These are phyloP conservation scores for Cyamopsis tetragonoloba DNA, from an alignment of 306 rosid species.

Conservation along the genomic window DNA sequence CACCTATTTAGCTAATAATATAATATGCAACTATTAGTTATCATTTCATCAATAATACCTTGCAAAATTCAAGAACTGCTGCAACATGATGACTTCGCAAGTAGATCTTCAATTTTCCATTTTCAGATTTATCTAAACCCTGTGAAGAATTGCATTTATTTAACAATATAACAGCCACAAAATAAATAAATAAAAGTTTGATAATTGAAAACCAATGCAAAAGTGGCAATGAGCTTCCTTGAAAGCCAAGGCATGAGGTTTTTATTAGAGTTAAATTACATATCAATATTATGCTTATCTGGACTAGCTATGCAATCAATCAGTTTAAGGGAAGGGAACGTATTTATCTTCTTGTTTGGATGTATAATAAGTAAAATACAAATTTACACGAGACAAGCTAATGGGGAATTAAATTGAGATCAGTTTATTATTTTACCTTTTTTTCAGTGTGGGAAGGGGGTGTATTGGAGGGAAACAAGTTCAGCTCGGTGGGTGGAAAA, in stretches of 20 bases:
- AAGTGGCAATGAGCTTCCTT: slow-evolving; percentile 7
- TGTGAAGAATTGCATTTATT: slow-evolving; percentile 34
- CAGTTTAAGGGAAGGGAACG: neutral
- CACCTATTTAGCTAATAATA: slow-evolving; percentile 18
- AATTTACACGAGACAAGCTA: neutral
- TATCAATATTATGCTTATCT: neutral
- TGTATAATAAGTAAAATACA: neutral
- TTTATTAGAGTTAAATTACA: neutral
- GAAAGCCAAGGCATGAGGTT: neutral
- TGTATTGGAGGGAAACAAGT: neutral
- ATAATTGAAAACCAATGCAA: neutral
- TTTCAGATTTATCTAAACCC: slow-evolving; percentile 66
- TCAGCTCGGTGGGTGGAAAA: neutral
- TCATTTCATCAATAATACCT: slow-evolving; percentile 48
- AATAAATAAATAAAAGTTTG: neutral
- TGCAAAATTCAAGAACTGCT: slow-evolving; percentile 78
- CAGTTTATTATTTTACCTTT: neutral
- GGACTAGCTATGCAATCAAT: neutral
- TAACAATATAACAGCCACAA: neutral
- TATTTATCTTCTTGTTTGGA: neutral
- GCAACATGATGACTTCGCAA: slow-evolving; percentile 73
- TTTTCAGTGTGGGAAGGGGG: neutral
- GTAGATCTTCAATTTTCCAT: slow-evolving; percentile 71
- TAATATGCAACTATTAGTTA: neutral
- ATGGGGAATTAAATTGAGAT: neutral